These are phyloP conservation scores for Botryotinia convoluta DNA, from an alignment of 2,329 filamentous ascomycete species.

Conservation along the genomic window DNA sequence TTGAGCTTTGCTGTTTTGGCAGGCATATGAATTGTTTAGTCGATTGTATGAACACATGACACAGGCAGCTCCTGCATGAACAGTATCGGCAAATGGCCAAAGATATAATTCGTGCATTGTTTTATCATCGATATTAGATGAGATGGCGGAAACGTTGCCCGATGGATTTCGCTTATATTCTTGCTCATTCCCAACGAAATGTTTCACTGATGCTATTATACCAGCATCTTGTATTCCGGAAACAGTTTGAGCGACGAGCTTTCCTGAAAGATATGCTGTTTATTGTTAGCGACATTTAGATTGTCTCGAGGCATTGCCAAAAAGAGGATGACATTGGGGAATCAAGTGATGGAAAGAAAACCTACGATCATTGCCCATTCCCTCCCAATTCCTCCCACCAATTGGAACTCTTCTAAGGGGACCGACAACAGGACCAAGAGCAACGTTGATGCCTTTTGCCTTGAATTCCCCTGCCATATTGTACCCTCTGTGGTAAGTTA, in stretches of 20 bases:
- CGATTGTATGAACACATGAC: slow-evolving; percentile 82
- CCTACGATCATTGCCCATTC: slow-evolving; percentile 38
- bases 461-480: background rate
- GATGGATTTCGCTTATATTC: slow-evolving; percentile 46
- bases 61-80: slow-evolving; percentile 72
- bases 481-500: background rate
- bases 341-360: background rate
- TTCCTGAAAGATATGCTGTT: slow-evolving; percentile 61
- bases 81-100: slow-evolving; percentile 80
- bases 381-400: slow-evolving; percentile 70
- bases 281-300: background rate
- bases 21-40: slow-evolving; percentile 54
- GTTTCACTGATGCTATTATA: slow-evolving; percentile 34
- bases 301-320: background rate
- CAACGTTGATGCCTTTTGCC: background rate
- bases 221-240: slow-evolving; percentile 31
- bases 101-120: slow-evolving; percentile 75
- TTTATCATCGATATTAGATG: slow-evolving; percentile 73
- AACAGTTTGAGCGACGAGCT: slow-evolving; percentile 31
- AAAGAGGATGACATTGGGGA: background rate
- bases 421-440: slow-evolving; percentile 48
- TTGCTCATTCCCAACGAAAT: slow-evolving; percentile 74
- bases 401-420: slow-evolving; percentile 65
- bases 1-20: slow-evolving; percentile 73
- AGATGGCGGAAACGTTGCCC: slow-evolving; percentile 48